Evolutionary conservation across 176 grass and related monocot genomes (phyloP).

Genomic region (Pontederia paniculata): DNA sequence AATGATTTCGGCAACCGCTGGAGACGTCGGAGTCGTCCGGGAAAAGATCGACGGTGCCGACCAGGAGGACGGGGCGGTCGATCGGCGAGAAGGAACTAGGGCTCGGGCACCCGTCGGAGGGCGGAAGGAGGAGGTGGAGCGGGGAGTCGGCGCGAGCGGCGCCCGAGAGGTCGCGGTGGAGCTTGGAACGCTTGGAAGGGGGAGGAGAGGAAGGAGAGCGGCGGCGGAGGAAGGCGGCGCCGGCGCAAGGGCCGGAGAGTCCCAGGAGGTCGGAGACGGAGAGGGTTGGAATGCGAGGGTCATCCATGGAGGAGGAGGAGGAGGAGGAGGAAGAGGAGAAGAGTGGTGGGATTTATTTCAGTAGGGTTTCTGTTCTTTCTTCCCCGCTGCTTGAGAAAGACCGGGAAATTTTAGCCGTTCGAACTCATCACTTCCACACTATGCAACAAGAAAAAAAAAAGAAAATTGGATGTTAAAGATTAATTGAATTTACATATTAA

Average conservation of each 20-base stretch:
- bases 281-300: constrained; percentile 11
- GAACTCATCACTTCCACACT: too few species aligned
- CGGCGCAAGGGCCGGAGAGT: constrained; percentile 38
- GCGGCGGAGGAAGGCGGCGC: constrained; percentile 35
- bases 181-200: constrained; percentile 36
- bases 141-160: neutral
- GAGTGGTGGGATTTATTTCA: neutral
- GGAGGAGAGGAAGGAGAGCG: constrained; percentile 4
- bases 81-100: constrained; percentile 43
- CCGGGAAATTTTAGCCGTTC: too few species aligned
- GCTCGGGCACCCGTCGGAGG: constrained; percentile 3
- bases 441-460: too few species aligned
- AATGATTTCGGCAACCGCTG: constrained; percentile 37
- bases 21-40: neutral
- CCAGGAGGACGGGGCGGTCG: constrained; percentile 30
- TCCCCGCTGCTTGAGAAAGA: too few species aligned
- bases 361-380: too few species aligned
- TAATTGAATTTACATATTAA: too few species aligned
- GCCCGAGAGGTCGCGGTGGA: neutral
- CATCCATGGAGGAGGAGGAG: neutral
- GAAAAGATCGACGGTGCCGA: constrained; percentile 46
- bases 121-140: neutral
- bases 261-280: constrained; percentile 49
- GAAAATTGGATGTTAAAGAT: too few species aligned
- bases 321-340: neutral